Evolutionary conservation across 352 stramenopile genomes (phyloP), one percentile per base, ranked within the genome.

Genomic region (Globisporangium middletonii): DNA sequence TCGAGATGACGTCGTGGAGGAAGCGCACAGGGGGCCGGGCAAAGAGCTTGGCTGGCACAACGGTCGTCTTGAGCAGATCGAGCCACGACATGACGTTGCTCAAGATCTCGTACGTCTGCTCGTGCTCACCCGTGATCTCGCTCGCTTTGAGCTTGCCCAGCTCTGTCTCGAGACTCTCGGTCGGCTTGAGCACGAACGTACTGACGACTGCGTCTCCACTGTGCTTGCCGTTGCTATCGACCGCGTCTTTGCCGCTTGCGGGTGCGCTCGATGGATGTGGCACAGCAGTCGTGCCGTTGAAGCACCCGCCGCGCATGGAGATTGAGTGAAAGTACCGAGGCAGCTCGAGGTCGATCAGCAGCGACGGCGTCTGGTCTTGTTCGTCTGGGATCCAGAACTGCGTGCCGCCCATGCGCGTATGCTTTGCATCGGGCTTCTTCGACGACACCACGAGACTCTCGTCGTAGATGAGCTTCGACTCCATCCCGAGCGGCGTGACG

Each of bases 21-120:
- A 94, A 94, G 13, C 84, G 79, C 50, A 94, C 78, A 0, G 84
- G 82, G n/a, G 82, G 84, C 6, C 82, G 71, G 11, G 68, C 67
- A 63, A 92, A 92, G 1, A 94, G 62, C 51, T 94, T 94, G 3
- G 64, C 64, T 4, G 84, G 82, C 0, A 92, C 55, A 7, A 80
- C 61, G 15, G 65, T 69, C 4, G 83, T 88, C 58, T 92, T 92
- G 1, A 94, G 55, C 23, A 94, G 45, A 55, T 90, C 75, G 30
- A 79, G 60, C 83, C 84, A 94, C 1, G 84, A 94, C 72, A 94
- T 89, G 13, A 85, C 71, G 37, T 87, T 60, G 23, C 65, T 57
- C 11, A 92, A 47, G 18, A 89, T 59, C 23, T 86, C 78, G 54
- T 92, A 85, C 1, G 79, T 81, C n/a, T 66, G 41, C 28, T 91